Base-by-base conservation (phyloP, 2,329 filamentous ascomycete species). In the Lachnellula willkommii region DNA sequence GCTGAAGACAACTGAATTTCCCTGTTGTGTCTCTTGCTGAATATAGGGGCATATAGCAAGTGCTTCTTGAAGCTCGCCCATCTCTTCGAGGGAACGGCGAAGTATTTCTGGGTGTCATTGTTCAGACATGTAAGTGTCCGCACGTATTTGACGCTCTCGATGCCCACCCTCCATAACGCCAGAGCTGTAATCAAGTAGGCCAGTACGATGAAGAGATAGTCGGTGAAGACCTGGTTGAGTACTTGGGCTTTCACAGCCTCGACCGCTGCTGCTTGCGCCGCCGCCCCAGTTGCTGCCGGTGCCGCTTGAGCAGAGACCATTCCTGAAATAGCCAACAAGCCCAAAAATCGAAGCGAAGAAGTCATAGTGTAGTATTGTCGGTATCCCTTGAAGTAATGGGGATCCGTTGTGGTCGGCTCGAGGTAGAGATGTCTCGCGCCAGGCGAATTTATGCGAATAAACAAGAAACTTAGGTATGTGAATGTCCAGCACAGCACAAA, bases 51-150 rank as follows among this genome's bases (percentile, higher is more conserved):
- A 67, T 85, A 86, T 17, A 87, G 73, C 20, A 90, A 60, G 63
- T 88, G 79, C 67, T 80, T 82, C 75, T 89, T 87, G 62, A 90
- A 74, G 72, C 77, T 82, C n/a, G 87, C 75, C 55, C 75, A 71
- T 43, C 74, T 75, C 14, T 69, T 63, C 6, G 76, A 77, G 5
- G 87, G 79, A 24, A 76, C 74, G 47, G 85, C 80, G 69, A 92
- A 96, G 75, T 90, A 96, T 58, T 81, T 79, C 71, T 96, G 91
- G 1, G 79, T 86, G 61, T 89, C 87, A 73, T 90, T 90, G 74
- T 82, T 86, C 62, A 96, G 79, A 66, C 85, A 90, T 43, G 87
- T 80, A 46, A 95, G 77, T 26, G 82, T 86, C 60, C 91, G 83
- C 39, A 92, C 75, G 67, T 94, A 87, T 63, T 80, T 82, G 56